phyloP scores from a whole-genome alignment of 164 flowering plant species.

The Amborella trichopoda region DNA sequence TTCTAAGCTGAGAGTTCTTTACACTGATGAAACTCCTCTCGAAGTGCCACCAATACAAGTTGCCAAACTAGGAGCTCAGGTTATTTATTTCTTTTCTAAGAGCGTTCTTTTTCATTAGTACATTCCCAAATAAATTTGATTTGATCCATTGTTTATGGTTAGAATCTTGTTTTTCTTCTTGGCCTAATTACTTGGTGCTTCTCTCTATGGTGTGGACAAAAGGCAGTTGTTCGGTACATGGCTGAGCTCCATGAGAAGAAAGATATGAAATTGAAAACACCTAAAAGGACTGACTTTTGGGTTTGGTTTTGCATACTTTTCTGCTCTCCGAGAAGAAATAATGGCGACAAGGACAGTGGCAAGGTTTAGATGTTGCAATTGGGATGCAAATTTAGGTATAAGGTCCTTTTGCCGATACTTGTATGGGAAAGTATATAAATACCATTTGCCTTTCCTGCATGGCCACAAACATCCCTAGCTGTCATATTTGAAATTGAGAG shows the following conservation, averaged over 20 bases:
- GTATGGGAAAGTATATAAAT: too few species aligned
- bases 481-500: too few species aligned
- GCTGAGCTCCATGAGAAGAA: constrained; percentile 12
- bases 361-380: too few species aligned
- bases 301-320: constrained; percentile 22
- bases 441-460: too few species aligned
- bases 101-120: not conserved
- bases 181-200: too few species aligned
- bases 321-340: constrained; percentile 2
- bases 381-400: too few species aligned
- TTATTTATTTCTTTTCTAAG: constrained; percentile 6
- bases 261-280: constrained; percentile 4
- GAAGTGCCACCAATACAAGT: constrained; percentile 59
- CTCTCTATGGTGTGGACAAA: constrained; percentile 2
- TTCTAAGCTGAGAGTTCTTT: constrained; percentile 42
- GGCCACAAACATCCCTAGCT: too few species aligned
- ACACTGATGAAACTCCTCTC: constrained; percentile 59
- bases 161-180: too few species aligned
- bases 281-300: constrained; percentile 28
- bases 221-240: constrained; percentile 60
- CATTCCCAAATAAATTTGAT: not conserved
- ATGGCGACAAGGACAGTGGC: constrained; percentile 1
- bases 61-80: constrained; percentile 57
- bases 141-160: not conserved
- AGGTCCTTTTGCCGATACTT: too few species aligned